Evolutionary conservation across 192 early-diverging fungal species (phyloP).

Genomic region (Mortierella antarctica): DNA sequence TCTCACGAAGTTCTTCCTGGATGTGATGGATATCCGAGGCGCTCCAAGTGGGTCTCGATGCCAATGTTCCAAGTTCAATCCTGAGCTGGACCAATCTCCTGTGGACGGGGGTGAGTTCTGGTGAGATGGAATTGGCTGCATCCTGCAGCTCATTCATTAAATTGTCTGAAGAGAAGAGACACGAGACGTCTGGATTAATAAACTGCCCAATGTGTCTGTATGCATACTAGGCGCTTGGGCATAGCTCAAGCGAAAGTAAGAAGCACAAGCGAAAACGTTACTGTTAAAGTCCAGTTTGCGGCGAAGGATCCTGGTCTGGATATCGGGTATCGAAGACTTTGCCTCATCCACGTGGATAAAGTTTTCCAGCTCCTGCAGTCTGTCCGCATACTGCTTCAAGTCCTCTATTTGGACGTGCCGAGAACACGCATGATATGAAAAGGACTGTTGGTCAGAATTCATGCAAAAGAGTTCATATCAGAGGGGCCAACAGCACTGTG

Average conservation of each 20-base stretch:
- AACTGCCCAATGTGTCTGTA: neutral
- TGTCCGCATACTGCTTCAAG: conserved; percentile 68
- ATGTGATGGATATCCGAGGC: conserved; percentile 59
- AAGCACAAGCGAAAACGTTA: conserved; percentile 6
- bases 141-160: conserved; percentile 62
- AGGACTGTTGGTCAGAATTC: conserved; percentile 3
- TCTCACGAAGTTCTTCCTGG: conserved; percentile 80
- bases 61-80: conserved; percentile 63
- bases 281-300: conserved; percentile 54
- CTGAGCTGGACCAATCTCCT: conserved; percentile 76
- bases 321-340: conserved; percentile 50
- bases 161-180: conserved; percentile 36
- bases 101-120: conserved; percentile 80
- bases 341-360: conserved; percentile 64
- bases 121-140: conserved; percentile 70
- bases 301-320: conserved; percentile 55
- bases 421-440: conserved; percentile 15
- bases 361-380: conserved; percentile 67
- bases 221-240: neutral
- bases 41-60: conserved; percentile 42
- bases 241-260: conserved; percentile 9
- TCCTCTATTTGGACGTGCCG: conserved; percentile 54
- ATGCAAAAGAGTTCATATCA: conserved; percentile 8
- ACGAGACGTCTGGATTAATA: neutral
- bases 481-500: neutral